Conservation (phyloP, 495 filamentous ascomycete species). For the Diplogelasinospora grovesii region DNA sequence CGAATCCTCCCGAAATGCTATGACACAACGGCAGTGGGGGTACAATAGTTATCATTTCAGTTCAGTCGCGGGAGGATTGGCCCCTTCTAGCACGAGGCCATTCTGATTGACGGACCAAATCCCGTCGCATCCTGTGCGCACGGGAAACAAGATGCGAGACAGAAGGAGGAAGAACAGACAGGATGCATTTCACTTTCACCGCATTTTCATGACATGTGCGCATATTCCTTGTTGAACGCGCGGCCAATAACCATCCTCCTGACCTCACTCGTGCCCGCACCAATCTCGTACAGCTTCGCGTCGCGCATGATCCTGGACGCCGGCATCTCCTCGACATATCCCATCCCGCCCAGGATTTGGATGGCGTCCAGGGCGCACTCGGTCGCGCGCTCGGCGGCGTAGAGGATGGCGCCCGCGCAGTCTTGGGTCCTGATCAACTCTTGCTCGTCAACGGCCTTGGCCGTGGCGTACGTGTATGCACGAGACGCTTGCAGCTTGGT, state of each 20-base stretch:
- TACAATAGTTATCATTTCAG: no score
- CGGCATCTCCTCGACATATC: constrained; percentile 92
- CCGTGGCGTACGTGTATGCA: constrained; percentile 73
- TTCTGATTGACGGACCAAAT: no score
- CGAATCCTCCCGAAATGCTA: not conserved
- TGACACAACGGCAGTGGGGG: no score
- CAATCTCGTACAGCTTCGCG: constrained; percentile 86
- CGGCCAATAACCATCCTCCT: constrained; percentile 90
- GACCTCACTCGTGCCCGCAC: constrained; percentile 91
- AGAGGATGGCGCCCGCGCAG: constrained; percentile 90
- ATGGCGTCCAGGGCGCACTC: constrained; percentile 87
- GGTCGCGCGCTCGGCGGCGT: constrained; percentile 89
- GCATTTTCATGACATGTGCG: constrained; percentile 39
- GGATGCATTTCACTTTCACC: no score
- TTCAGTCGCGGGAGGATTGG: no score
- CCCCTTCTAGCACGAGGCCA: no score
- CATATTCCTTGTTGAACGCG: constrained; percentile 88
- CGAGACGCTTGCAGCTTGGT: constrained; percentile 78
- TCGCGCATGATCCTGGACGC: constrained; percentile 81
- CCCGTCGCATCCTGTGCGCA: no score
- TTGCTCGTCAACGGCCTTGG: constrained; percentile 67
- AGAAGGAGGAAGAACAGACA: not conserved
- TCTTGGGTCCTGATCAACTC: constrained; percentile 73
- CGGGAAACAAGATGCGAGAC: not conserved
- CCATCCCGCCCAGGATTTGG: constrained; percentile 90